Conservation (phyloP, 2,329 filamentous ascomycete genomes). For the Xylariomycetidae sp. region DNA sequence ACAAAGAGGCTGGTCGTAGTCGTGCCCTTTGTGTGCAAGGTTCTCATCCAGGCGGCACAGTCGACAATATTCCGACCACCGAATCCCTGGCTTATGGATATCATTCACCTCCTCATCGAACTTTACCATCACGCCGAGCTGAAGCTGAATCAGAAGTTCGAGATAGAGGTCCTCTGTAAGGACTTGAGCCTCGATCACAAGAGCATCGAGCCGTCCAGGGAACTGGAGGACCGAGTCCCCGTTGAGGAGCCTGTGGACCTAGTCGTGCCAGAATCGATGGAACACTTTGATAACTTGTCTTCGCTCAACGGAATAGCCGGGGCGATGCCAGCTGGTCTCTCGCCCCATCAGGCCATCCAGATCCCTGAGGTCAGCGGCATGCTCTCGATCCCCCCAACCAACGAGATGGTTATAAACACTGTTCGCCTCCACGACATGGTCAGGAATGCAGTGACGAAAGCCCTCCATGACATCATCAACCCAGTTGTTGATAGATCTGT, state of each 20-base stretch:
- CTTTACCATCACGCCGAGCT: slow-evolving; percentile 89
- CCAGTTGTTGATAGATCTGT: slow-evolving; percentile 97
- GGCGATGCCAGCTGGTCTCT: slow-evolving; percentile 66
- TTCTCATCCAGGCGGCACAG: slow-evolving; percentile 75
- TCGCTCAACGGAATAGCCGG: slow-evolving; percentile 70
- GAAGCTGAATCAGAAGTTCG: slow-evolving; percentile 96
- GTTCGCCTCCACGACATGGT: slow-evolving; percentile 71
- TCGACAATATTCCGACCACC: slow-evolving; percentile 90
- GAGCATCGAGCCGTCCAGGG: slow-evolving; percentile 78
- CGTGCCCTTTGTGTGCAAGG: slow-evolving; percentile 97
- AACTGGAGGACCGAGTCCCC: slow-evolving; percentile 72
- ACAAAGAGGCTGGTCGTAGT: slow-evolving; percentile 87
- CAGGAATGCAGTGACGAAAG: slow-evolving; percentile 77
- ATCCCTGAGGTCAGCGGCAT: slow-evolving; percentile 80
- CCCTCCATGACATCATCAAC: slow-evolving; percentile 93
- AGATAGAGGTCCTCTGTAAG: slow-evolving; percentile 96
- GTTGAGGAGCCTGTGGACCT: slow-evolving; percentile 59
- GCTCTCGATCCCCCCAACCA: slow-evolving; percentile 75
- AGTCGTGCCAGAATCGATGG: slow-evolving; percentile 62
- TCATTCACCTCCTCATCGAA: slow-evolving; percentile 84
- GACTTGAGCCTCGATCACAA: slow-evolving; percentile 90
- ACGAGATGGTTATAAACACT: slow-evolving; percentile 72
- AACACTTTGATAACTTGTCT: slow-evolving; percentile 80
- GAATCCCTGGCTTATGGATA: slow-evolving; percentile 98
- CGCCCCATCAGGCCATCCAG: slow-evolving; percentile 69